Evolutionary conservation across 768 basidiomycete genomes (phyloP), one percentile per base, ranked within the genome.

Genomic region (Pulveroboletus sp.): DNA sequence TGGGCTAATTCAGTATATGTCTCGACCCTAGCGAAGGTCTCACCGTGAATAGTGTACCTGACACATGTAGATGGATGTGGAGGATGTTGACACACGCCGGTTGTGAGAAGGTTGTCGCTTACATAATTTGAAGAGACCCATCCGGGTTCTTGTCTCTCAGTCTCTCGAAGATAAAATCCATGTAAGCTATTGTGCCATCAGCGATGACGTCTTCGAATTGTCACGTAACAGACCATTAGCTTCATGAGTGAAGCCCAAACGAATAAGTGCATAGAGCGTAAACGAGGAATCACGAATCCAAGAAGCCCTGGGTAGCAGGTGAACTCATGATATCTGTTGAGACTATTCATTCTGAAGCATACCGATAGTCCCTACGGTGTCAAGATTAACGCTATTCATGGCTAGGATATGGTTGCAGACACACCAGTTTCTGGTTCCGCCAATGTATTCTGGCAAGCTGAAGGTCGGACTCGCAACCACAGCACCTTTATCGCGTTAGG

Each of bases 281-380:
- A 99, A 99, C 0, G 89, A 90, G 0, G 93, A 86, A 62, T 99
- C 95, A n/a, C 95, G 84, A 61, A 97, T 91, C 89, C 89, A 92
- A 1, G 86, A 89, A 4, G 83, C 84, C 18, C 87, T 86, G 53
- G 24, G 46, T 24, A 33, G 28, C 35, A 38, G 6, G 4, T 43
- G n/a, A 48, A 36, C 17, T 41, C 21, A 11, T 28, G 18, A 24
- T 3, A 24, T 33, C 6, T n/a, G 6, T 36, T 1, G 6, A 27
- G 18, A 27, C 10, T 14, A 45, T 31, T 38, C 21, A 6, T 26
- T 2, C 0, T 13, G 18, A 42, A 36, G n/a, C 54, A 24, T 59
- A 83, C 74, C 84, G 76, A 56, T 87, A 85, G 60, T 86, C 84
- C 82, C 79, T 81, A 57, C 11, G 51, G 44, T 28, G 41, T 17